Evolutionary conservation across 257 asterid species (phyloP).

Genomic region (Knoxia roxburghii): DNA sequence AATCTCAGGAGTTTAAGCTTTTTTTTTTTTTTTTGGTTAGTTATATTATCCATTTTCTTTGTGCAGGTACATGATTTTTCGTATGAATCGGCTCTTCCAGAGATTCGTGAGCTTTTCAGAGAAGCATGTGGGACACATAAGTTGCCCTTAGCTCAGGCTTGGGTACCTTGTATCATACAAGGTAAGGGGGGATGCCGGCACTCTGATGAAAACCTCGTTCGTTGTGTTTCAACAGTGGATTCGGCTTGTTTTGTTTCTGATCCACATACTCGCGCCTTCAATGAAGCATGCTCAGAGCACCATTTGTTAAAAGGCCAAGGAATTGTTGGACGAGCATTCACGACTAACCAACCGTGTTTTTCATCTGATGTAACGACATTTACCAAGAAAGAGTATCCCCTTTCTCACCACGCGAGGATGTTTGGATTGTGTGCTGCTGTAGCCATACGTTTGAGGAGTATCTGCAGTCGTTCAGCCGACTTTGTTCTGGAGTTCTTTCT

Average conservation of each 20-base stretch:
- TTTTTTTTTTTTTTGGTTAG: constrained; percentile 4
- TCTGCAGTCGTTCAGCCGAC: constrained; percentile 54
- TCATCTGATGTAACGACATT: constrained; percentile 61
- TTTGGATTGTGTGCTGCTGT: constrained; percentile 77
- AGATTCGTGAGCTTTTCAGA: constrained; percentile 54
- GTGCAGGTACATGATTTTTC: constrained; percentile 52
- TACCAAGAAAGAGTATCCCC: constrained; percentile 79
- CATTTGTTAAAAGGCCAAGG: constrained; percentile 87
- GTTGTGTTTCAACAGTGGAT: constrained; percentile 68
- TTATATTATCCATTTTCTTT: constrained; percentile 18
- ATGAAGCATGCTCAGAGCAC: constrained; percentile 83
- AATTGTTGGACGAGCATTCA: constrained; percentile 68
- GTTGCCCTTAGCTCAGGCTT: constrained; percentile 83
- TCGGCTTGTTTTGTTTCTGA: constrained; percentile 69
- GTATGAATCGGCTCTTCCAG: constrained; percentile 69
- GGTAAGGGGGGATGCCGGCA: constrained; percentile 69
- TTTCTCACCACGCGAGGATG: constrained; percentile 87
- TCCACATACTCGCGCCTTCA: constrained; percentile 54
- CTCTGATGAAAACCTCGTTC: constrained; percentile 58
- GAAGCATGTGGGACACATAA: constrained; percentile 57
- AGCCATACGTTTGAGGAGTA: constrained; percentile 76
- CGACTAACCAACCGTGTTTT: constrained; percentile 77
- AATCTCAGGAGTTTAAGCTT: not conserved
- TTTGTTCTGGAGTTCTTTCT: constrained; percentile 85
- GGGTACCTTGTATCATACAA: constrained; percentile 72